These are phyloP conservation scores for Clitopilus hobsonii DNA, from an alignment of 768 basidiomycete species.

Conservation along the genomic window DNA sequence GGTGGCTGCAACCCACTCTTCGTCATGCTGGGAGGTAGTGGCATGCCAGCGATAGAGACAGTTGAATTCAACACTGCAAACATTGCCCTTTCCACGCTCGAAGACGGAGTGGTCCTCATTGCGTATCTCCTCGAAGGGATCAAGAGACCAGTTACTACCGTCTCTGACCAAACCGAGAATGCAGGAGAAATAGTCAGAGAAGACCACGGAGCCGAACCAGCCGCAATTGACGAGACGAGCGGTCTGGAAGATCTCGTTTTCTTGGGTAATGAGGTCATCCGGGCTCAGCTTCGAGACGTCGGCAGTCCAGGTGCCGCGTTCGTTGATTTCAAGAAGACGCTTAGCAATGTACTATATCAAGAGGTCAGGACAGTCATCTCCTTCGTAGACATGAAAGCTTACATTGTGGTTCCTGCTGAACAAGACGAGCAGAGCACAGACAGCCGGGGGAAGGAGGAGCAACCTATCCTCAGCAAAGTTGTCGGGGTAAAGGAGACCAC, in stretches of 20 bases:
- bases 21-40: conserved; percentile 68
- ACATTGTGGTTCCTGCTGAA: conserved; percentile 91
- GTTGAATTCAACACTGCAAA: conserved; percentile 86
- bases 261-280: conserved; percentile 43
- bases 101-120: conserved; percentile 58
- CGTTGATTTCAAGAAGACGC: conserved; percentile 78
- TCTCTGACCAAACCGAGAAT: conserved; percentile 77
- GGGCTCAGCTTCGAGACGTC: conserved; percentile 46
- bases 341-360: conserved; percentile 65
- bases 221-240: conserved; percentile 73
- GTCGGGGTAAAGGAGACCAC: conserved; percentile 65
- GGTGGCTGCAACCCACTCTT: conserved; percentile 55
- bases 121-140: conserved; percentile 76
- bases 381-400: conserved; percentile 17
- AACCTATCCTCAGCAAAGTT: conserved; percentile 77
- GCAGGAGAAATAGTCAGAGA: conserved; percentile 77
- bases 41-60: conserved; percentile 84
- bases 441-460: conserved; percentile 73
- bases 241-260: conserved; percentile 82
- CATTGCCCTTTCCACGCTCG: conserved; percentile 78
- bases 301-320: conserved; percentile 50
- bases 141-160: conserved; percentile 74
- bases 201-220: conserved; percentile 73
- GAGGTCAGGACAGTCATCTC: background rate
- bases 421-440: conserved; percentile 71